These are phyloP conservation scores for Ophiocordyceps unilateralis DNA, from an alignment of 2,329 filamentous ascomycete species.

Conservation along the genomic window DNA sequence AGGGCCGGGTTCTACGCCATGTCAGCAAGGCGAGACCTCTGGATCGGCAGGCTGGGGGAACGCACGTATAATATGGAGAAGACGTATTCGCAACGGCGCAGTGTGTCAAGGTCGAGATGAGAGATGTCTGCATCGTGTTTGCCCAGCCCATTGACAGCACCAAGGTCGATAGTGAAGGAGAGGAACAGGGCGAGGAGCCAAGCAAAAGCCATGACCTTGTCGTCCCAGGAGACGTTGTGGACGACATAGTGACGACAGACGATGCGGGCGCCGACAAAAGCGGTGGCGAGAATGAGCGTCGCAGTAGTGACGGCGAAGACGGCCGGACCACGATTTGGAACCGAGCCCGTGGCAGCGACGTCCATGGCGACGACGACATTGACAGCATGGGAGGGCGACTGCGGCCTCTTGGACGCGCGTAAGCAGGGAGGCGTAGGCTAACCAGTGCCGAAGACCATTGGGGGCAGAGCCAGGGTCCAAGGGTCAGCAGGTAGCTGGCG, in stretches of 20 bases:
- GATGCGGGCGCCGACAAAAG: conserved; percentile 61
- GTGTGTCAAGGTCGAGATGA: conserved; percentile 23
- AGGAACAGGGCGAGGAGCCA: conserved; percentile 58
- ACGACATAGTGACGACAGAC: conserved; percentile 59
- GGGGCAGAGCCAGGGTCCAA: too few species aligned
- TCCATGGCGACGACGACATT: conserved; percentile 1
- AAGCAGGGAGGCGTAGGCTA: not conserved
- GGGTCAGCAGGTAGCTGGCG: too few species aligned
- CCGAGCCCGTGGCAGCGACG: conserved; percentile 5
- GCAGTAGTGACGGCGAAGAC: conserved; percentile 55
- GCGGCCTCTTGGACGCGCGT: not conserved
- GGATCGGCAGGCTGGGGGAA: too few species aligned
- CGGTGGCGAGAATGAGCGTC: conserved; percentile 50
- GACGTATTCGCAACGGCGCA: conserved; percentile 45
- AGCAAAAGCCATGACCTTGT: conserved; percentile 64
- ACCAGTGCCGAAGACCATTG: too few species aligned
- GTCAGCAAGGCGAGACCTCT: too few species aligned
- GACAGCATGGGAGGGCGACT: conserved; percentile 3
- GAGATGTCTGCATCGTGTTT: conserved; percentile 45
- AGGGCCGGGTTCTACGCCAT: conserved; percentile 83
- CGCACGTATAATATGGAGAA: conserved; percentile 46
- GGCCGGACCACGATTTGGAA: conserved; percentile 34
- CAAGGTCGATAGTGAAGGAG: conserved; percentile 48
- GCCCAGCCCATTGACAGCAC: conserved; percentile 48
- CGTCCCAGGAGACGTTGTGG: conserved; percentile 54